Evolutionary conservation across 75 land plant species (phyloP), one percentile per base, ranked within the genome.

Genomic region (Azolla pinnata): DNA sequence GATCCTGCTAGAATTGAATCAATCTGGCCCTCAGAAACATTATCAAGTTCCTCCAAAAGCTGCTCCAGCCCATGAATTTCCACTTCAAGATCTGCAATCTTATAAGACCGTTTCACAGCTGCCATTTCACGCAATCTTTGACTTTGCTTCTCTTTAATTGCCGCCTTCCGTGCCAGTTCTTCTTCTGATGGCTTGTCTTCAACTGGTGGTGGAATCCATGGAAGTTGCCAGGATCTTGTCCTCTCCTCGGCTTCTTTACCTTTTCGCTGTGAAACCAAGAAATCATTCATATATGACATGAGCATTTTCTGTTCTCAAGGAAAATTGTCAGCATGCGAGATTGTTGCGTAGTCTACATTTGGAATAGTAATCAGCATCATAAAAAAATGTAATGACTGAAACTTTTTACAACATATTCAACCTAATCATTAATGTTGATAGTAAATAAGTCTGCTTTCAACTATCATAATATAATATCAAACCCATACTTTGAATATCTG

Each of bases 91-190:
- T 93, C 96, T 56, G 78, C 76, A 50, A 93, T 85, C 56, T 69
- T 88, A 1, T 79, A 77, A 26, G 79, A 67, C 27, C 85, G 82
- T 72, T 79, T 88, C 23, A 90, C 84, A 29, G 84, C 88, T 40
- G 98, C 98, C 90, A 93, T 85, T 28, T 88, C 96, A 38, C 98
- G 83, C 42, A 93, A 61, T 31, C 98, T 61, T 68, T 93, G 90
- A 28, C 87, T 87, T 74, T 88, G 95, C 60, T 76, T 88, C 68
- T 88, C 96, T 69, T 77, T 93, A 5, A 85, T 64, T 50, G 98
- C 98, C 54, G 90, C 96, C 72, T 79, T 93, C 62, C 96, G 78
- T 45, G 98, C 96, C 32, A 88, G 45, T 63, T 92, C 92, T 65
- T 93, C 98, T 75, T 85, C 90, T 0, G 78, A 73, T 57, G 90